Base-by-base conservation (phyloP, 257 asterid genomes). In the Solanum corneliomulleri region DNA sequence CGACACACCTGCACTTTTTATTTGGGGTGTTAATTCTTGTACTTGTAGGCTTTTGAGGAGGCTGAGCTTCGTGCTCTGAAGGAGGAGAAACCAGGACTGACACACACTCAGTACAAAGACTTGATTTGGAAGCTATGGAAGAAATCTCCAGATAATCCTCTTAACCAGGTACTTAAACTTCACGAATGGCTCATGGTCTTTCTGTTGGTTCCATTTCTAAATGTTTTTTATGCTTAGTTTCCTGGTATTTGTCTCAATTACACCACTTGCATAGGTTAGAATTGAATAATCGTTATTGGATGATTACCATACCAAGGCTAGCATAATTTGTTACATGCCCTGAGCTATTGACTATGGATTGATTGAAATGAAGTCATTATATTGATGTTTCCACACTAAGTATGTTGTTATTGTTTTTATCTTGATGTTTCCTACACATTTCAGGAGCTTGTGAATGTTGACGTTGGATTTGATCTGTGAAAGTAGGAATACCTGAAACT, bases 81-180 rank as follows among this genome's bases (percentile, higher is more conserved):
- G 87, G 91, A 90, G 87, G 93, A 90, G 84, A 91, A 91, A 83
- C 92, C 93, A 66, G 93, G 93, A 41, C 91, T 91, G 66, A 91
- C 93, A 13, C 93, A 89, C 85, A 90, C 92, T 41, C 93, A 91
- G 85, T 87, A 42, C 87, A 89, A 93, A 91, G 99, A 97, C 91
- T 88, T 97, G 97, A 91, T 97, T 87, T 95, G 98, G 99, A 97
- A 97, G 90, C 91, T 97, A 62, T 95, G 98, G 99, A 97, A 94
- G 95, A 95, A 94, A 87, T 94, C 98, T 91, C 97, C 98, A 0
- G 99, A 97, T 89, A 97, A 95, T 84, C 98, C 98, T 68, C 96
- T 95, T 64, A 97, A 95, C 90, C 94, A 94, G 98, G 99, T 93
- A 78, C 58, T 66, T 66, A 25, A 41, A 9, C 27, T 84, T 84